phyloP scores from a whole-genome alignment of 768 basidiomycete genomes.

The Mycena metata region DNA sequence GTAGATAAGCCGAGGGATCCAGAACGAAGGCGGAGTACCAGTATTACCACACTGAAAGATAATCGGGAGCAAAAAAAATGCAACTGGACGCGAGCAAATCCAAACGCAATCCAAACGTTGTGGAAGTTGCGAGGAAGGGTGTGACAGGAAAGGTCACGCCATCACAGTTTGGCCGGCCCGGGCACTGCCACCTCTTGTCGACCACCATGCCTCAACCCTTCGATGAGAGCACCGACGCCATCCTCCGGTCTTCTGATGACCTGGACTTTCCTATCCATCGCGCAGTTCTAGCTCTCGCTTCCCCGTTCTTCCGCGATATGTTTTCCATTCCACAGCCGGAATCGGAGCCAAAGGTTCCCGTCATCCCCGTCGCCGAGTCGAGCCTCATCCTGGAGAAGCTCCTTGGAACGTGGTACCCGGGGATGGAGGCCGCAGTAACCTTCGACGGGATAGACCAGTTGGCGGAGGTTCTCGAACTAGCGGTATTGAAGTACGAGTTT shows the following conservation, averaged over 20 bases:
- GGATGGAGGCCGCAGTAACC: background rate
- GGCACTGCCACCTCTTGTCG: no score
- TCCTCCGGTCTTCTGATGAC: slow-evolving; percentile 18
- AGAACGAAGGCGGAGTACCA: no score
- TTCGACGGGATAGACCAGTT: background rate
- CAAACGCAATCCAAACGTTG: no score
- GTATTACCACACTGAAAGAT: no score
- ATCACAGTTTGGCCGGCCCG: no score
- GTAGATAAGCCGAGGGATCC: no score
- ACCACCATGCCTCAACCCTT: background rate
- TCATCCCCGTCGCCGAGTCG: background rate
- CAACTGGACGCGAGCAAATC: no score
- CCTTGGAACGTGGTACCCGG: slow-evolving; percentile 6
- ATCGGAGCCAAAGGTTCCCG: slow-evolving; percentile 1
- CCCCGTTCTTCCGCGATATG: slow-evolving; percentile 43
- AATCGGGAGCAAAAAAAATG: no score
- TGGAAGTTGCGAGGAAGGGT: no score
- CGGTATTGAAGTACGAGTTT: background rate
- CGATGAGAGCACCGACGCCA: background rate
- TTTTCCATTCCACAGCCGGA: slow-evolving; percentile 40
- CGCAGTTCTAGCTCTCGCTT: slow-evolving; percentile 37
- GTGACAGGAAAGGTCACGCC: no score
- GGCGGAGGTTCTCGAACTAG: background rate
- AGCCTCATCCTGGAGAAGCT: background rate
- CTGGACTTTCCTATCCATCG: slow-evolving; percentile 43